Base-by-base conservation (phyloP, 1,284 basidiomycete genomes). In the Afroboletus lepidellus region DNA sequence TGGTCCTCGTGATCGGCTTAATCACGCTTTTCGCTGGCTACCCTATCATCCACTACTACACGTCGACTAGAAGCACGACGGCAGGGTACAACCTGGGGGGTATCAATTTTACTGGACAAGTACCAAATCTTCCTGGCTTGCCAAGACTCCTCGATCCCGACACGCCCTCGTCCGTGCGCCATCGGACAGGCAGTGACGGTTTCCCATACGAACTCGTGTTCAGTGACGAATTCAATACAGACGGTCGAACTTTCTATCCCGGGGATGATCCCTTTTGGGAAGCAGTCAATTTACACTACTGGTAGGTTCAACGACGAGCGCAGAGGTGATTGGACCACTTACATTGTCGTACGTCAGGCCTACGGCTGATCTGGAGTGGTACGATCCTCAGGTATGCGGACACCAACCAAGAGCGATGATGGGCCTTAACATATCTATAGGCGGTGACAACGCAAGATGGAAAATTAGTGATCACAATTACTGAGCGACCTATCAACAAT, bases 201-300 rank as follows among this genome's bases (percentile, higher is more conserved):
- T 75, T 83, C 49, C 69, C 76, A n/a, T 94, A 91, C 71, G 77
- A 86, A 55, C 81, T 98, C 29, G 86, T 94, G 2, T 95, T 94
- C 69, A 93, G 87, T 52, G 95, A 98, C 70, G 95, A 98, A 71
- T 97, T 97, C 69, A 85, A 95, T 46, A 73, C 64, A 7, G 84
- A 87, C 29, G 94, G 92, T 8, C 77, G 87, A 32, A 79, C 86
- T 2, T 90, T 90, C 63, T 90, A 80, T 69, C 85, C 87, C 15
- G 87, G 88, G 2, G 87, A 91, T 57, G 88, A 90, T 69, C 79
- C 87, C 12, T 90, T 75, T 64, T 90, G 87, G 87, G 87, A 88
- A 65, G 87, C 84, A 34, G 79, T 76, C 12, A 78, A 90, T 60
- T 65, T 88, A 27, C 78, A 88, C 63, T 90, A 89, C 64, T 90